phyloP scores from a whole-genome alignment of 345 rosid genomes.

The Microcos paniculata region DNA sequence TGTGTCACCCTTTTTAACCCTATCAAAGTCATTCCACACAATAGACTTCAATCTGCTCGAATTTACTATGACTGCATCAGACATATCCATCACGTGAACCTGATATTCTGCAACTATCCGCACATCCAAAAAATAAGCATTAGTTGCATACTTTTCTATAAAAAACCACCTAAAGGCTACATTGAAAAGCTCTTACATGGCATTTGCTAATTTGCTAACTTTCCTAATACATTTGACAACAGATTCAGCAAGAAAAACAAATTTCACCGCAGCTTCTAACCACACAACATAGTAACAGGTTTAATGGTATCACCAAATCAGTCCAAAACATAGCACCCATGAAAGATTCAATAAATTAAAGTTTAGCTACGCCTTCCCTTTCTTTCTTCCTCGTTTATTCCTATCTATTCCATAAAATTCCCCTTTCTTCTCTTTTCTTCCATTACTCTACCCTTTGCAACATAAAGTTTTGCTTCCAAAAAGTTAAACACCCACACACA shows the following conservation, averaged over 20 bases:
- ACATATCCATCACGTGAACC: slow-evolving; percentile 59
- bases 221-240: background rate
- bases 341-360: background rate
- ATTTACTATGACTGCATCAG: slow-evolving; percentile 74
- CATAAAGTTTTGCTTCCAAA: no score
- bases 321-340: background rate
- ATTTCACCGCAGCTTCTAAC: background rate
- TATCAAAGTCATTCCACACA: slow-evolving; percentile 89
- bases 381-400: no score
- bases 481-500: background rate
- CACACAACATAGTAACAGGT: background rate
- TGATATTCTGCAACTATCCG: slow-evolving; percentile 24
- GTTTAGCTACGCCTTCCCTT: background rate
- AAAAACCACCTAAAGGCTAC: background rate
- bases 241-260: background rate
- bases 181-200: background rate
- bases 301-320: background rate
- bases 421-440: background rate
- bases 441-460: background rate
- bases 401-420: no score
- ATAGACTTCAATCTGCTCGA: slow-evolving; percentile 76
- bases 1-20: slow-evolving; percentile 67
- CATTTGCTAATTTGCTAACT: background rate
- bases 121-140: slow-evolving; percentile 15
- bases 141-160: background rate